Evolutionary conservation across 495 filamentous ascomycete species (phyloP).

Genomic region (Neurospora sp.): DNA sequence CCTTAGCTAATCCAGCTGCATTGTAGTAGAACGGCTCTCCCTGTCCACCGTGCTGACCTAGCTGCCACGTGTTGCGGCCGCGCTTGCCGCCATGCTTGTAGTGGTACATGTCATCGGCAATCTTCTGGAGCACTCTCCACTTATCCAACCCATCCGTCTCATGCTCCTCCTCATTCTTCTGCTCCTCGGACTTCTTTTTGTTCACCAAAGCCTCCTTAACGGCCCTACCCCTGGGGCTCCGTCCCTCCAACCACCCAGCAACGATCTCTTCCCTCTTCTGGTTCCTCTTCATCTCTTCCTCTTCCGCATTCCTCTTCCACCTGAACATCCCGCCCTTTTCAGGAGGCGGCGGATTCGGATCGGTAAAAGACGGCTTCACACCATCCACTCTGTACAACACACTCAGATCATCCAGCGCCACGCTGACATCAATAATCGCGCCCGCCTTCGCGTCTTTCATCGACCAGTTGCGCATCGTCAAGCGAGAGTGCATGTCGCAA

Average conservation of each 20-base stretch:
- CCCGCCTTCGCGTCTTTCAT: slow-evolving; percentile 37
- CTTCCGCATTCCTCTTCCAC: slow-evolving; percentile 5
- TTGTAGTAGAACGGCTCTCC: slow-evolving; percentile 52
- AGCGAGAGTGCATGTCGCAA: slow-evolving; percentile 48
- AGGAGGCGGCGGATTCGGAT: slow-evolving; percentile 29
- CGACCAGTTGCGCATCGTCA: slow-evolving; percentile 42
- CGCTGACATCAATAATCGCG: slow-evolving; percentile 43
- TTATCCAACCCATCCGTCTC: neutral
- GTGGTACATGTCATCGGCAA: slow-evolving; percentile 24
- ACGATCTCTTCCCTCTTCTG: neutral
- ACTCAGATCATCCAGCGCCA: slow-evolving; percentile 32
- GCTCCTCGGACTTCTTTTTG: neutral
- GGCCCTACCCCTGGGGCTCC: neutral
- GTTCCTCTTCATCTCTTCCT: slow-evolving; percentile 14
- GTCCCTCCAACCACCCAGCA: neutral
- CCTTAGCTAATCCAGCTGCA: slow-evolving; percentile 40
- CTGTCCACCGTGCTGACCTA: slow-evolving; percentile 42
- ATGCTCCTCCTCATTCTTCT: neutral
- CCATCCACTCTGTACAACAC: slow-evolving; percentile 37
- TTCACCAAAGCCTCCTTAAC: neutral
- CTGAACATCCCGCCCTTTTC: neutral
- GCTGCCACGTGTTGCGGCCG: slow-evolving; percentile 52
- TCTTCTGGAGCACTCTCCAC: slow-evolving; percentile 2
- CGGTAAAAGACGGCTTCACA: slow-evolving; percentile 22
- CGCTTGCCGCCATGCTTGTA: slow-evolving; percentile 25